Evolutionary conservation across 768 basidiomycete genomes (phyloP).

Genomic region (Artomyces pyxidatus): DNA sequence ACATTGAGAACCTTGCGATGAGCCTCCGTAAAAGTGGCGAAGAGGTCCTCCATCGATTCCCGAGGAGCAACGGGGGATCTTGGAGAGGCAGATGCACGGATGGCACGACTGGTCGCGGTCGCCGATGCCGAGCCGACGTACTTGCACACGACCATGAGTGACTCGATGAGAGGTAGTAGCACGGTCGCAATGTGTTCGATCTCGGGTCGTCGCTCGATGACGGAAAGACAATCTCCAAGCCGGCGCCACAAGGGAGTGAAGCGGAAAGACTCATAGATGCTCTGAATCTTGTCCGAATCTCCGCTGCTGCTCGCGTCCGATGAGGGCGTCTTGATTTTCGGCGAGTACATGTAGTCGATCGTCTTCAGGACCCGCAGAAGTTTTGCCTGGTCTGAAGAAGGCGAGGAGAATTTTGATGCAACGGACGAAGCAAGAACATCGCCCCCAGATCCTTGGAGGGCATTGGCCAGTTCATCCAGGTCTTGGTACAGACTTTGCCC

Average conservation of each 20-base stretch:
- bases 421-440: conserved; percentile 58
- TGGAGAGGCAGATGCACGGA: conserved; percentile 64
- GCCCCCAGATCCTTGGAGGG: conserved; percentile 47
- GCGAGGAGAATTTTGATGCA: conserved; percentile 86
- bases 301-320: conserved; percentile 32
- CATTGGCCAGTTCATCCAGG: conserved; percentile 64
- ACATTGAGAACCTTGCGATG: conserved; percentile 92
- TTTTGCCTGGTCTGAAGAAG: conserved; percentile 95
- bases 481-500: conserved; percentile 69
- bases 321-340: conserved; percentile 35
- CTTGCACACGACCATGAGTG: conserved; percentile 98
- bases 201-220: conserved; percentile 73
- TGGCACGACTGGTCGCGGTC: conserved; percentile 37
- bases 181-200: conserved; percentile 88
- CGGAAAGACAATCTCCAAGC: conserved; percentile 80
- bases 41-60: conserved; percentile 84
- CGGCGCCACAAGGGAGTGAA: conserved; percentile 85
- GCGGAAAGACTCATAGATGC: conserved; percentile 86
- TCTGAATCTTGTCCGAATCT: conserved; percentile 75
- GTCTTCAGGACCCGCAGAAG: conserved; percentile 92
- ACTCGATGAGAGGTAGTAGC: conserved; percentile 88
- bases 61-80: conserved; percentile 54
- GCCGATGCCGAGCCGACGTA: conserved; percentile 68
- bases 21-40: conserved; percentile 86
- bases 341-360: conserved; percentile 92